Evolutionary conservation across 192 early-diverging fungal species (phyloP), one percentile per base, ranked within the genome.

Genomic region (Piromyces finnis): DNA sequence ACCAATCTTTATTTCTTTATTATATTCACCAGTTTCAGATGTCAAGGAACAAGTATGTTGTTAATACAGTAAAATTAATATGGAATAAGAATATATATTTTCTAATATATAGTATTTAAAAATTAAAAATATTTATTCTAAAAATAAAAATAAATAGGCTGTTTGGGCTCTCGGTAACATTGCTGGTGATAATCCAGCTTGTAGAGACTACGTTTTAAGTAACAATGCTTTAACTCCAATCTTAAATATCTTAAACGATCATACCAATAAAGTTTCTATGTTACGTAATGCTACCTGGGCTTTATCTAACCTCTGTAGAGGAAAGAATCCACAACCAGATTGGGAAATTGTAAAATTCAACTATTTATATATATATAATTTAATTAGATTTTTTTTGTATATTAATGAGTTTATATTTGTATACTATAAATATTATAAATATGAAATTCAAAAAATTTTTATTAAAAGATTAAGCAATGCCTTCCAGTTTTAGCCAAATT

Each of bases 101-200:
- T n/a, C n/a, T n/a, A n/a, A n/a, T n/a, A n/a, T n/a, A n/a, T n/a
- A n/a, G n/a, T n/a, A n/a, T n/a, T n/a, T n/a, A n/a, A n/a, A n/a
- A n/a, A n/a, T n/a, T n/a, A n/a, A n/a, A n/a, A n/a, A n/a, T n/a
- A n/a, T n/a, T n/a, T n/a, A n/a, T n/a, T n/a, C n/a, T n/a, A n/a
- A n/a, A n/a, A n/a, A 5, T 35, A 51, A 80, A 14, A 26, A 32
- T 32, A 41, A 7, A n/a, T 28, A 93, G 90, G 96, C 95, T 77
- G 97, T 99, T 80, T 99, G 97, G 97, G 97, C 97, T 39, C 89
- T 99, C 78, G 97, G 97, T 80, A 99, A 99, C 87, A 99, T 99
- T 92, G 97, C 97, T 77, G 97, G 97, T 30, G 97, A 99, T 89
- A 92, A 89, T 82, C 93, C 96, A 77, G 83, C 85, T 30, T 98